phyloP scores from a whole-genome alignment of 345 rosid genomes.

The Geranium rotundifolium region DNA sequence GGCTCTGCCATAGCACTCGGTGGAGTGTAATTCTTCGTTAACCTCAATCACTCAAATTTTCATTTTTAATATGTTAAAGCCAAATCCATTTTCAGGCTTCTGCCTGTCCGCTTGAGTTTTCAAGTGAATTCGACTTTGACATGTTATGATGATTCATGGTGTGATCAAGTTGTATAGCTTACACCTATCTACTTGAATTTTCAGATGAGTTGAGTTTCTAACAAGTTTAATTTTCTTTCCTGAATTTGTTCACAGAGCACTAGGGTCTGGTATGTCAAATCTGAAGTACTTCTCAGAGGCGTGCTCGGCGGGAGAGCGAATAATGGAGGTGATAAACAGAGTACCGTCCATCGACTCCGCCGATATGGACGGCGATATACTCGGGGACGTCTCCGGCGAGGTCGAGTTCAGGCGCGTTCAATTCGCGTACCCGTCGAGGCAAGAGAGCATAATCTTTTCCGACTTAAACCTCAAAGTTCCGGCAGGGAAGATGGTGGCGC shows the following conservation, averaged over 20 bases:
- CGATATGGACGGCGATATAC: constrained; percentile 37
- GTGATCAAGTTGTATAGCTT: no score
- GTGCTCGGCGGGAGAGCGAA: constrained; percentile 50
- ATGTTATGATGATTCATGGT: no score
- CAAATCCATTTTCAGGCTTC: no score
- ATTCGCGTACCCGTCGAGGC: constrained; percentile 81
- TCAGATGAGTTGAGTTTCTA: no score
- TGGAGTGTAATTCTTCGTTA: no score
- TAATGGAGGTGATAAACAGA: constrained; percentile 58
- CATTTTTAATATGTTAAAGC: no score
- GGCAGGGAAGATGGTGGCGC: constrained; percentile 65
- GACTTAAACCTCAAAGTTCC: constrained; percentile 58
- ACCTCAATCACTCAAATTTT: not conserved
- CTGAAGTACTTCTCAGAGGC: constrained; percentile 70
- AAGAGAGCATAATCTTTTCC: constrained; percentile 39
- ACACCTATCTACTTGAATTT: no score
- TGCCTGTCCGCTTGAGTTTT: no score
- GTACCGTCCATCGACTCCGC: constrained; percentile 67
- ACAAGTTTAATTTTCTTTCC: no score
- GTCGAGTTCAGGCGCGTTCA: constrained; percentile 53
- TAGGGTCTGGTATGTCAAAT: constrained; percentile 61
- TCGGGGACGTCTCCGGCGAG: constrained; percentile 40
- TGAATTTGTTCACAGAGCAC: no score
- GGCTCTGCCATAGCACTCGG: constrained; percentile 9
- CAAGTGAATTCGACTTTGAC: no score